Base-by-base conservation (phyloP, 345 rosid genomes). In the Isatis tinctoria region DNA sequence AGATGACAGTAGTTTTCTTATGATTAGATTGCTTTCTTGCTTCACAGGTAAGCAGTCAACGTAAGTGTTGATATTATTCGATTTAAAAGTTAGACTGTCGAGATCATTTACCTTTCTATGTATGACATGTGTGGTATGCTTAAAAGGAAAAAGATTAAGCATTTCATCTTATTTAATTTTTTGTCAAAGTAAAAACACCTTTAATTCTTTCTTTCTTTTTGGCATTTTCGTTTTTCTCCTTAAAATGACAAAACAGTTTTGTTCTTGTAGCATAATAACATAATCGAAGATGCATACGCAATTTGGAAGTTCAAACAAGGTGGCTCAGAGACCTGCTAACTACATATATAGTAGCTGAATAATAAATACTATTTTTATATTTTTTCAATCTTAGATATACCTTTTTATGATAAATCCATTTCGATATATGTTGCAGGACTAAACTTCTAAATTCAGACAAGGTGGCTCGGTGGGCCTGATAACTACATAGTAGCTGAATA, bases 211-310 rank as follows among this genome's bases (percentile, higher is more conserved):
- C n/a, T n/a, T n/a, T n/a, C n/a, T 8, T 53, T 69, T 58, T 70
- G 74, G 57, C 53, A 11, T 70, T 59, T 70, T 45, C 37, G 36
- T 10, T 30, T 44, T 20, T 40, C 14, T 56, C 10, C 33, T 33
- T 44, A 14, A 45, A 70, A 24, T 59, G 66, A 59, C 74, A 70
- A 54, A 57, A 58, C 13, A 22, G 20, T 20, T 57, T 30, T 69
- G 52, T 33, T 57, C 45, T 17, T 56, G 18, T 27, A 54, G 28
- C 45, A 47, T 57, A 22, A 37, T 56, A 28, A 26, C 37, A 53
- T 9, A 57, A 37, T 33, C 48, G 24, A 48, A 49, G 20, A 45
- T 33, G 57, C 60, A 35, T 24, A 36, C 51, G 60, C 60, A 60
- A 60, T 60, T 71, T 71, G 59, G 40, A 16, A 16, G 35, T 33